phyloP scores from a whole-genome alignment of 176 grass and related monocot species.

The Carex cristatella region DNA sequence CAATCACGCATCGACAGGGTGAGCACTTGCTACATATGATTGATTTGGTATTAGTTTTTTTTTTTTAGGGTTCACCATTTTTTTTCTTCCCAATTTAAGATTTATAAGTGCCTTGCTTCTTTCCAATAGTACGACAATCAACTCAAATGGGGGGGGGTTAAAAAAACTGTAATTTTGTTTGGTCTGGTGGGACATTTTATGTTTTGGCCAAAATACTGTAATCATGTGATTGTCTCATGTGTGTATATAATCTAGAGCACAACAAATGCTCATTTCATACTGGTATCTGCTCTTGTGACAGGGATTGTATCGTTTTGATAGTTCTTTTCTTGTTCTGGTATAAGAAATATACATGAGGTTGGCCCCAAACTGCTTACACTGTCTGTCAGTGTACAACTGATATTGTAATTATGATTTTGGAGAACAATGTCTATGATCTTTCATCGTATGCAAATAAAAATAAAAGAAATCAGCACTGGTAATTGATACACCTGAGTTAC shows the following conservation, averaged over 20 bases:
- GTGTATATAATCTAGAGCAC: background rate
- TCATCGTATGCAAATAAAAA: background rate
- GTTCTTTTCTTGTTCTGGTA: background rate
- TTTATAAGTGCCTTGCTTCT: background rate
- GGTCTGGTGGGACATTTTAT: background rate
- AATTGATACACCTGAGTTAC: background rate
- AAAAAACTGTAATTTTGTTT: background rate
- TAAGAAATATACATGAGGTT: background rate
- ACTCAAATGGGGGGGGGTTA: background rate
- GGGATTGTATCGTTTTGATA: background rate
- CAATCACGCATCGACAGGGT: conserved; percentile 62
- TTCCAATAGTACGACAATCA: background rate
- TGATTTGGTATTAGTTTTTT: background rate
- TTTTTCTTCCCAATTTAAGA: background rate
- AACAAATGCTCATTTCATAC: background rate
- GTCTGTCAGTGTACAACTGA: background rate
- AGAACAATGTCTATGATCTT: background rate
- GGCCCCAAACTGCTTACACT: background rate
- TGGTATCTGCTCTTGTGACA: background rate
- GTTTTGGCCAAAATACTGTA: background rate
- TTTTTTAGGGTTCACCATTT: background rate
- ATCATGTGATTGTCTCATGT: background rate
- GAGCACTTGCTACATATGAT: conserved; percentile 9
- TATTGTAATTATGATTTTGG: background rate
- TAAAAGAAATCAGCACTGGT: background rate